phyloP scores from a whole-genome alignment of 1,139 yeast genomes.

The Yamadazyma conglobata region DNA sequence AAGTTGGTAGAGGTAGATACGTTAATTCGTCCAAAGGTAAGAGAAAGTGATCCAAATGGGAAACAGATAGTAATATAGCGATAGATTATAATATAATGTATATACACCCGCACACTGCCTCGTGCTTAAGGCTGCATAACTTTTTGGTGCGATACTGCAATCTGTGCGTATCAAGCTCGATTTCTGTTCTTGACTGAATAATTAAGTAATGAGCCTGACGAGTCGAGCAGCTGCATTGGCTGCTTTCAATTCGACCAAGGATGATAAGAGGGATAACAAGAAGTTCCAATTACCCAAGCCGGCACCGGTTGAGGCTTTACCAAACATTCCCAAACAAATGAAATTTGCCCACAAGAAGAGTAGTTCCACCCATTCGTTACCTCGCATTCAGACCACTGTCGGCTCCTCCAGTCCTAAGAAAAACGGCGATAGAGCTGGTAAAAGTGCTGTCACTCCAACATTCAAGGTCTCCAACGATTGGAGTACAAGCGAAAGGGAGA shows the following conservation, averaged over 20 bases:
- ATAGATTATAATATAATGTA: too few relatives aligned
- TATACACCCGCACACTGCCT: too few relatives aligned
- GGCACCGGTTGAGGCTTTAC: slow-evolving; percentile 6
- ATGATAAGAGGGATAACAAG: slow-evolving; percentile 4
- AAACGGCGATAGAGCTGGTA: too few relatives aligned
- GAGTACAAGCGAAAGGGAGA: too few relatives aligned
- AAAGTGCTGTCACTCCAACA: too few relatives aligned
- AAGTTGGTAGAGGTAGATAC: slow-evolving; percentile 77
- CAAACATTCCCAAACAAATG: slow-evolving; percentile 8
- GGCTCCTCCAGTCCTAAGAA: slow-evolving; percentile 1
- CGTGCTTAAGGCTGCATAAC: too few relatives aligned
- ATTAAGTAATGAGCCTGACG: slow-evolving; percentile 16
- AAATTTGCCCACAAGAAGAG: slow-evolving; percentile 5
- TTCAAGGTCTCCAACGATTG: too few relatives aligned
- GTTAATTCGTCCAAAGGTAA: slow-evolving; percentile 56
- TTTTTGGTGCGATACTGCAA: too few relatives aligned
- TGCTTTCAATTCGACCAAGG: slow-evolving; percentile 23
- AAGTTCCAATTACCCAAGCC: slow-evolving; percentile 5
- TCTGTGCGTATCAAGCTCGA: too few relatives aligned
- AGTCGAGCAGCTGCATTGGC: slow-evolving; percentile 36
- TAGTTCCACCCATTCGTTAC: slow-evolving; percentile 9
- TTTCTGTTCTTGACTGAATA: too few relatives aligned
- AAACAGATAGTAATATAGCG: too few relatives aligned
- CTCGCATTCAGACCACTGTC: slow-evolving; percentile 10
- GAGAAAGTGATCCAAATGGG: slow-evolving; percentile 10